Conservation (phyloP, 148 eudicot species). For the Cornus controversa region DNA sequence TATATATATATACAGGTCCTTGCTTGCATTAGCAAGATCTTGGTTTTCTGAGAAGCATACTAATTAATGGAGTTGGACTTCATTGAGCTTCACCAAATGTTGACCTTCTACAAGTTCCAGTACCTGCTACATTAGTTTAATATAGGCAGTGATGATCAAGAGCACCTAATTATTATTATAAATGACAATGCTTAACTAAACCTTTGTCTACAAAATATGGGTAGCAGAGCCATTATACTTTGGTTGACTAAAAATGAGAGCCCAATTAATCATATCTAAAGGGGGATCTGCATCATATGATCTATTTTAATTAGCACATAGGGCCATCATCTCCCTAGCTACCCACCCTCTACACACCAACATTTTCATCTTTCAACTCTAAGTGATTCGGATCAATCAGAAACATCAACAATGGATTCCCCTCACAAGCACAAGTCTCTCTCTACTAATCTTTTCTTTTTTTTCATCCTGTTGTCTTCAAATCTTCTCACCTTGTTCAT, state of each 20-base stretch:
- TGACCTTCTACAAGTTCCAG: conserved; percentile 10
- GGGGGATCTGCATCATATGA: no score
- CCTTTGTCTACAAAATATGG: no score
- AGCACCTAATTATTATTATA: neutral
- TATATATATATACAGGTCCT: neutral
- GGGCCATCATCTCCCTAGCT: neutral
- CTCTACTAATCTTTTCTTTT: conserved; percentile 25
- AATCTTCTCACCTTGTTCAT: conserved; percentile 45
- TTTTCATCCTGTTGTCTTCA: conserved; percentile 39
- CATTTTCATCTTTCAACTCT: neutral
- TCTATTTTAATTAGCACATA: neutral
- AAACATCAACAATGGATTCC: conserved; percentile 19
- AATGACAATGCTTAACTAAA: neutral
- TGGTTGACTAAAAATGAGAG: neutral
- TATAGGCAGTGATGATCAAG: neutral
- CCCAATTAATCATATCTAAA: neutral
- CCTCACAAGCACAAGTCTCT: conserved; percentile 14
- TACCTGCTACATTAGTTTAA: conserved; percentile 16
- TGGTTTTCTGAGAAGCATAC: neutral
- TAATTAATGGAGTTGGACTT: neutral
- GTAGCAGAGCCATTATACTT: no score
- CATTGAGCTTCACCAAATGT: neutral
- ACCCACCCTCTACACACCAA: neutral
- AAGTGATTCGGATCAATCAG: neutral
- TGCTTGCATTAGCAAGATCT: neutral